Evolutionary conservation across 1,284 basidiomycete species (phyloP).

Genomic region (Ganoderma multipileum): DNA sequence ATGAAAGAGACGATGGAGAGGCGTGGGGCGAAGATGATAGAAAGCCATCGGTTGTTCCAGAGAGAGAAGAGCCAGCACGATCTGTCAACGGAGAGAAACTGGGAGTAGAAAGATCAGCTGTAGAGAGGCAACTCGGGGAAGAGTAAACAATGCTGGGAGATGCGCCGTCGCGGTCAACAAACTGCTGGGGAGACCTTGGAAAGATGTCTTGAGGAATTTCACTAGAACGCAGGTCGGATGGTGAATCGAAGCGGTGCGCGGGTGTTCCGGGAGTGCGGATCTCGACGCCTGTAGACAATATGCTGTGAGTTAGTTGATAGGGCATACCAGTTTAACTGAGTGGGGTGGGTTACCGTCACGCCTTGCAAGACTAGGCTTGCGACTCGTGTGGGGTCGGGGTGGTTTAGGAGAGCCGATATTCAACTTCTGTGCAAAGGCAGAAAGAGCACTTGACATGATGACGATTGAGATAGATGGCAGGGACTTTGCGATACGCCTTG

Average conservation of each 20-base stretch:
- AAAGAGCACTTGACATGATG: not conserved
- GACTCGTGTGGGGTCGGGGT: not conserved
- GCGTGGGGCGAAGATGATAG: slow-evolving; percentile 4
- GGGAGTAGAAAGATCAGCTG: not conserved
- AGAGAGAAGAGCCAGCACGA: not conserved
- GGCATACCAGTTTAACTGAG: not conserved
- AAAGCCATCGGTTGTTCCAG: not conserved
- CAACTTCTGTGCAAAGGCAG: slow-evolving; percentile 2
- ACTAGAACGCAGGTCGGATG: not conserved
- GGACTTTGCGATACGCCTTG: no score
- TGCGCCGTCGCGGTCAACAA: not conserved
- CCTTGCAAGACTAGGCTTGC: not conserved
- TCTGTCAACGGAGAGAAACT: not conserved
- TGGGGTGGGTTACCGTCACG: not conserved
- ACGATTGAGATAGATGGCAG: not conserved
- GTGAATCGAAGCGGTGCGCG: not conserved
- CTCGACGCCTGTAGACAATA: not conserved
- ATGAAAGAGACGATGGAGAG: not conserved
- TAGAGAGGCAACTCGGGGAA: not conserved
- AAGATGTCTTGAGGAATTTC: not conserved
- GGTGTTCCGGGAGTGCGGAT: not conserved
- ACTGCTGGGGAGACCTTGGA: not conserved
- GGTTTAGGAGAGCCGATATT: not conserved
- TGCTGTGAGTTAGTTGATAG: not conserved
- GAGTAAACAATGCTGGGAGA: not conserved